Conservation (phyloP, 2,329 filamentous ascomycete species). For the Teratosphaeria epicoccoides region DNA sequence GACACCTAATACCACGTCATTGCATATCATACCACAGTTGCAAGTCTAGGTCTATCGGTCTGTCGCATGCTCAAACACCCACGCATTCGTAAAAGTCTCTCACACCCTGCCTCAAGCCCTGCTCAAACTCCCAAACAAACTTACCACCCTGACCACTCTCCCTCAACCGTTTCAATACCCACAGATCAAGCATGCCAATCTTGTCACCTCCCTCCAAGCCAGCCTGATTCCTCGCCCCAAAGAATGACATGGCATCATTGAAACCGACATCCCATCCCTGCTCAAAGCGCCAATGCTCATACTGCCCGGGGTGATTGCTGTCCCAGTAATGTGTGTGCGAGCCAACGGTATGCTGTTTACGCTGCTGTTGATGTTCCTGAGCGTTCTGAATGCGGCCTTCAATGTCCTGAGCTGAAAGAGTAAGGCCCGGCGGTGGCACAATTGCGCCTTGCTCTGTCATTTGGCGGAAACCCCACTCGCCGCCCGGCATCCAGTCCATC, state of each 20-base stretch:
- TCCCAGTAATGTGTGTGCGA: conserved; percentile 44
- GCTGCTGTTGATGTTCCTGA: conserved; percentile 27
- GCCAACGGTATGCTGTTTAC: conserved; percentile 29
- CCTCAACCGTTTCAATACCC: conserved; percentile 44
- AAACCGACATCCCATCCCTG: conserved; percentile 48
- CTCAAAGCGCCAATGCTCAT: conserved; percentile 44
- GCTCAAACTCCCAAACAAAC: conserved; percentile 43
- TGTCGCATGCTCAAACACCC: neutral
- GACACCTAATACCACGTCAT: neutral
- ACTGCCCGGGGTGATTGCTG: conserved; percentile 31
- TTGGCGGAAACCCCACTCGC: conserved; percentile 49
- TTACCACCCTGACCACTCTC: conserved; percentile 40
- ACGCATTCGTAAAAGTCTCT: conserved; percentile 29
- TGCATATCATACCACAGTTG: neutral
- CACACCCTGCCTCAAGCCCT: conserved; percentile 38
- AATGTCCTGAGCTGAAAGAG: conserved; percentile 29
- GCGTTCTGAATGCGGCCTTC: conserved; percentile 30
- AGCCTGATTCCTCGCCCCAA: conserved; percentile 30
- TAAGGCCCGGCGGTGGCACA: conserved; percentile 29
- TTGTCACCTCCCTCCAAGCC: conserved; percentile 36
- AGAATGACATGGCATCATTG: conserved; percentile 45
- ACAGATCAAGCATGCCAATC: conserved; percentile 49
- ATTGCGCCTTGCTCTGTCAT: conserved; percentile 39
- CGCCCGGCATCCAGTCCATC: conserved; percentile 53
- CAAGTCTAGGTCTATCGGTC: neutral